These are phyloP conservation scores for Pichia norvegensis DNA, from an alignment of 1,139 yeast genomes.

Conservation along the genomic window DNA sequence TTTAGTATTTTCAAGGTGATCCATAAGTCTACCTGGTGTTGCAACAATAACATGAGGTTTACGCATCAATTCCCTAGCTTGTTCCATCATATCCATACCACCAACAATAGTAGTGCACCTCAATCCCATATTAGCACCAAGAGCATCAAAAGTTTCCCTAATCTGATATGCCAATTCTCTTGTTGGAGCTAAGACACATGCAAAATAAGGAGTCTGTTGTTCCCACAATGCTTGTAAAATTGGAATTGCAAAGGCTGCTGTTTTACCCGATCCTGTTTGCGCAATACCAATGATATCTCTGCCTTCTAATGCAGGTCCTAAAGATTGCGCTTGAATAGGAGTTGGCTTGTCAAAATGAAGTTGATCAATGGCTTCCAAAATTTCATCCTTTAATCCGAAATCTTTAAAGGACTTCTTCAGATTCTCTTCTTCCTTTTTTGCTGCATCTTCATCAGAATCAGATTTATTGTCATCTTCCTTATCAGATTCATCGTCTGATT, in stretches of 20 bases:
- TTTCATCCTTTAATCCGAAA: slow-evolving; percentile 67
- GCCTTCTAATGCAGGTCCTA: slow-evolving; percentile 87
- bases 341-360: slow-evolving; percentile 67
- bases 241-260: slow-evolving; percentile 85
- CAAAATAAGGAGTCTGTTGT: slow-evolving; percentile 80
- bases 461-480: slow-evolving; percentile 7
- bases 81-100: slow-evolving; percentile 98
- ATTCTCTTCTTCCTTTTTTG: slow-evolving; percentile 26
- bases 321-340: slow-evolving; percentile 86
- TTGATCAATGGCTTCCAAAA: slow-evolving; percentile 67
- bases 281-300: slow-evolving; percentile 77
- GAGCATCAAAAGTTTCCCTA: slow-evolving; percentile 88
- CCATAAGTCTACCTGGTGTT: slow-evolving; percentile 94
- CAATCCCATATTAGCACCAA: slow-evolving; percentile 86
- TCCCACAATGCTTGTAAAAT: slow-evolving; percentile 86
- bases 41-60: slow-evolving; percentile 94
- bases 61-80: slow-evolving; percentile 85
- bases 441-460: slow-evolving; percentile 5
- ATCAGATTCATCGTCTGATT: slow-evolving; percentile 14
- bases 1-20: slow-evolving; percentile 89
- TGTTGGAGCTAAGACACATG: slow-evolving; percentile 90
- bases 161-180: slow-evolving; percentile 96
- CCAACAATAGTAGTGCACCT: slow-evolving; percentile 86
- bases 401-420: slow-evolving; percentile 36
- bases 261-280: slow-evolving; percentile 79